Evolutionary conservation across 768 basidiomycete genomes (phyloP).

Genomic region (Leucocoprinus birnbaumii): DNA sequence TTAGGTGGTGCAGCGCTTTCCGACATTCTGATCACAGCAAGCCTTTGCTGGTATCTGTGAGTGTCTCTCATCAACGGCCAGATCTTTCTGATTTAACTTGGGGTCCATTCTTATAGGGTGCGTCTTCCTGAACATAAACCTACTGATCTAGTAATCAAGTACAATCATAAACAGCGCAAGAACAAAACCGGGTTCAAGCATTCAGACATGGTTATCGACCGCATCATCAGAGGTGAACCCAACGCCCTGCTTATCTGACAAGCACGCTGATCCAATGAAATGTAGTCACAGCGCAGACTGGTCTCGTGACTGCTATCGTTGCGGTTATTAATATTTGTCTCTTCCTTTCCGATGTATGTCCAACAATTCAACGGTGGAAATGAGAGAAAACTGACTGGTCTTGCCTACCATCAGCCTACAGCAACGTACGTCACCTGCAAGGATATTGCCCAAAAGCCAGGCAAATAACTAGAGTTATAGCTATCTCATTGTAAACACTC

Average conservation of each 20-base stretch:
- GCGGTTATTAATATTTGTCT: conserved; percentile 29
- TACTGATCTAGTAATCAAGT: background rate
- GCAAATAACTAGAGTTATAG: conserved; percentile 15
- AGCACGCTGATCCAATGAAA: no score
- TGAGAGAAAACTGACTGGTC: background rate
- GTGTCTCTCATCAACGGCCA: conserved; percentile 4
- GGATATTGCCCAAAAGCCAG: background rate
- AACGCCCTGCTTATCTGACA: no score
- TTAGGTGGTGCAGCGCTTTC: conserved; percentile 35
- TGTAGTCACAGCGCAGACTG: conserved; percentile 35
- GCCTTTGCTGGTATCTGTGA: conserved; percentile 42
- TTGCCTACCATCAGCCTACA: background rate
- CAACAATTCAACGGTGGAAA: no score
- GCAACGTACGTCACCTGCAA: conserved; percentile 14
- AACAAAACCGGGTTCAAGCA: conserved; percentile 38
- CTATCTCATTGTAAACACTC: conserved; percentile 34
- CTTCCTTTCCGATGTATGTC: conserved; percentile 24
- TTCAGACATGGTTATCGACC: conserved; percentile 40
- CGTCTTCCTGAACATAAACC: background rate
- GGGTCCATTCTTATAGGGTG: conserved; percentile 5
- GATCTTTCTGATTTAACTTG: no score
- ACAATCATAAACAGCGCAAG: conserved; percentile 24
- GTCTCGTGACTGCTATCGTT: conserved; percentile 30
- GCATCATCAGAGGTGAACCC: conserved; percentile 35
- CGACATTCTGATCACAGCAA: conserved; percentile 39